phyloP scores from a whole-genome alignment of 2,329 filamentous ascomycete species.

The Achaetomium macrosporum region DNA sequence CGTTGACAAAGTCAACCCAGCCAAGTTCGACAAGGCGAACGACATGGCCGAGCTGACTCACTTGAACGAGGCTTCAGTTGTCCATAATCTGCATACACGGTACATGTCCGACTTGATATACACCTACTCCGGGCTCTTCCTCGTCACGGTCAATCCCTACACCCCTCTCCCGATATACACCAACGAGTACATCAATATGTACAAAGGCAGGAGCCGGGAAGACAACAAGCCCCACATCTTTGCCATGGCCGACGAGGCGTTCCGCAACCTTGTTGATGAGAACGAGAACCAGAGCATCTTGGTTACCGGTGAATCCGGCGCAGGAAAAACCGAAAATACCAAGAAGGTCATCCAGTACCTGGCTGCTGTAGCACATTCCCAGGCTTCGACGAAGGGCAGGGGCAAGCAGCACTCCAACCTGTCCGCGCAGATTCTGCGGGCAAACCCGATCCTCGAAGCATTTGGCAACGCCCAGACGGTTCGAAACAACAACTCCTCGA shows the following conservation, averaged over 20 bases:
- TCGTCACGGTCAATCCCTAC: slow-evolving; percentile 97
- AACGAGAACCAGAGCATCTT: slow-evolving; percentile 95
- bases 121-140: slow-evolving; percentile 94
- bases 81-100: slow-evolving; percentile 91
- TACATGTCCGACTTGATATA: slow-evolving; percentile 97
- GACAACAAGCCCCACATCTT: slow-evolving; percentile 97
- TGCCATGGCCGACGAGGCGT: slow-evolving; percentile 94
- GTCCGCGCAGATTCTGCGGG: slow-evolving; percentile 91
- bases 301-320: slow-evolving; percentile 95
- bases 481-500: slow-evolving; percentile 95
- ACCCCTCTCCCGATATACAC: slow-evolving; percentile 91
- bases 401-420: slow-evolving; percentile 65
- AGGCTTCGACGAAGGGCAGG: slow-evolving; percentile 61
- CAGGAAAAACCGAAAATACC: slow-evolving; percentile 97
- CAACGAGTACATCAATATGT: slow-evolving; percentile 97
- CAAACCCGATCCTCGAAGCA: slow-evolving; percentile 94
- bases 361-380: slow-evolving; percentile 83
- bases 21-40: slow-evolving; percentile 98
- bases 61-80: slow-evolving; percentile 93
- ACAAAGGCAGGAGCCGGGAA: slow-evolving; percentile 83
- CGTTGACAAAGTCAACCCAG: slow-evolving; percentile 98
- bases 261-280: slow-evolving; percentile 91
- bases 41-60: slow-evolving; percentile 99
- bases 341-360: slow-evolving; percentile 99
- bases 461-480: slow-evolving; percentile 98